These are phyloP conservation scores for Lasiosphaeria ovina DNA, from an alignment of 495 filamentous ascomycete genomes.

Conservation along the genomic window DNA sequence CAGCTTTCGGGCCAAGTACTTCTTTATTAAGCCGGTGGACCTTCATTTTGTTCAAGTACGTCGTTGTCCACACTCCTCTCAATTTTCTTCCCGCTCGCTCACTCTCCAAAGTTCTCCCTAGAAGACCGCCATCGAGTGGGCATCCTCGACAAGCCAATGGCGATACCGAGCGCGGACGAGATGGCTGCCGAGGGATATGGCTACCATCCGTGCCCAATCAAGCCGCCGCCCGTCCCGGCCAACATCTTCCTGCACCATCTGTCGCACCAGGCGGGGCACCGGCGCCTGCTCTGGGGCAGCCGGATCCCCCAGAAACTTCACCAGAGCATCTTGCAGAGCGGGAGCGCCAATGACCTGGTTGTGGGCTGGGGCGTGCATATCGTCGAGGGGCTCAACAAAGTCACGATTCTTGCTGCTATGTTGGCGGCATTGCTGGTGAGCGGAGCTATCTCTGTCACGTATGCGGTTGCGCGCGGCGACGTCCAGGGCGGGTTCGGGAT, in stretches of 20 bases:
- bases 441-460: background rate
- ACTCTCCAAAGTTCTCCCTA: background rate
- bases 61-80: background rate
- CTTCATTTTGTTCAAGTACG: background rate
- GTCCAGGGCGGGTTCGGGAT: background rate
- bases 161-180: background rate
- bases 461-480: background rate
- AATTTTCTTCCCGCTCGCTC: background rate
- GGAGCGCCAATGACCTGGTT: background rate
- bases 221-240: background rate
- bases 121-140: background rate
- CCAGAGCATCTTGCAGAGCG: background rate
- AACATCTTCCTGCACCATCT: background rate
- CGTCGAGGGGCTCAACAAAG: background rate
- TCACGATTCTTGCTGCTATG: background rate
- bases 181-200: background rate
- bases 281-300: background rate
- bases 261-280: background rate
- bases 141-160: background rate
- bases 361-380: background rate
- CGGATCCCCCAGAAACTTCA: background rate
- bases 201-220: background rate
- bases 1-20: background rate
- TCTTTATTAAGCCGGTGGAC: background rate
- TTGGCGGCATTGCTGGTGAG: background rate